phyloP scores from a whole-genome alignment of 2,329 filamentous ascomycete genomes.

The Zarea fungicola region DNA sequence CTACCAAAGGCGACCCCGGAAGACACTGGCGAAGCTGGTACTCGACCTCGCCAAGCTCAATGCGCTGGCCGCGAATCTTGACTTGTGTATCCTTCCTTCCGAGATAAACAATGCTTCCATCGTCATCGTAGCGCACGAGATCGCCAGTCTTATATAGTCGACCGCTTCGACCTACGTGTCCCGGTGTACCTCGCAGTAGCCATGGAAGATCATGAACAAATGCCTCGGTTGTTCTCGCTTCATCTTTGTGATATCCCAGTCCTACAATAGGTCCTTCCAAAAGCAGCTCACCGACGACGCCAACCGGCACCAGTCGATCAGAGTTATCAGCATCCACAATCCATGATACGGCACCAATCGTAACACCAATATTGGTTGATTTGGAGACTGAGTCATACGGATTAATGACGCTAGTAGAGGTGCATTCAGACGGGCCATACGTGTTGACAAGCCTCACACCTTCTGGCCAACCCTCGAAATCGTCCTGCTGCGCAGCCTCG shows the following conservation, averaged over 20 bases:
- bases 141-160: constrained; percentile 41
- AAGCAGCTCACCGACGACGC: constrained; percentile 22
- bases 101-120: no score
- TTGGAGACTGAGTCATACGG: background rate
- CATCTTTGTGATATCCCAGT: constrained; percentile 20
- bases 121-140: constrained; percentile 35
- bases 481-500: no score
- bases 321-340: constrained; percentile 20
- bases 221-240: constrained; percentile 19
- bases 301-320: constrained; percentile 19
- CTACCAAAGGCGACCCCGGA: constrained; percentile 31
- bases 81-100: constrained; percentile 51
- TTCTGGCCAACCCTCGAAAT: no score
- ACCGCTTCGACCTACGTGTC: no score
- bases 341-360: constrained; percentile 2
- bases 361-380: background rate
- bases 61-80: constrained; percentile 47
- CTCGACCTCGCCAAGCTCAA: constrained; percentile 33
- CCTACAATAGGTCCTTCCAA: constrained; percentile 23
- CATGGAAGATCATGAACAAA: constrained; percentile 17
- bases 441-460: no score
- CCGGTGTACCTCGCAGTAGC: no score
- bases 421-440: no score
- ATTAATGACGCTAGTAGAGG: no score
- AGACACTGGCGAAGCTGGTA: background rate